Evolutionary conservation across 75 land plant species (phyloP), one percentile per base, ranked within the genome.

Genomic region (Pinus taeda): DNA sequence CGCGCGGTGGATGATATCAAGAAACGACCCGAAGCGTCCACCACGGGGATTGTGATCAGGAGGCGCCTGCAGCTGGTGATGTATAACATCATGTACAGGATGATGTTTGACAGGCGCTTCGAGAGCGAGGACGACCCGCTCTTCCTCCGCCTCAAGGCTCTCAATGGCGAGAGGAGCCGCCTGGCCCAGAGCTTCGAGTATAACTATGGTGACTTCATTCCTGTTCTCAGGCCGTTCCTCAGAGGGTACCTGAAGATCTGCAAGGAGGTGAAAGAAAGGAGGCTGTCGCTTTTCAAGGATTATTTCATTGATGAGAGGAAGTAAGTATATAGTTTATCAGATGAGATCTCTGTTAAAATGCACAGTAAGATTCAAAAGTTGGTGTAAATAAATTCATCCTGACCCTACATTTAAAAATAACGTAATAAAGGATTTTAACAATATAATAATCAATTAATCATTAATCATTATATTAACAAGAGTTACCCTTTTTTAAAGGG

Each of bases 121-220:
- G 93, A 91, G 83, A 76, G 84, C 12, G 83, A 81, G 75, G 89
- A 93, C 3, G 97, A 96, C 69, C 97, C 97, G n/a, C 76, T 90
- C 57, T 96, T 88, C 73, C 36, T 83, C 49, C 62, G 87, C 80
- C 86, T 88, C n/a, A 89, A 60, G 77, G 65, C 70, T 4, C 82
- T 92, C 15, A 96, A 96, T 75, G 81, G 83, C 6, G 97, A 96
- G 82, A 80, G 94, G 69, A 90, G 91, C 39, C 77, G 91, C 4
- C 78, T 96, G 45, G 92, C 95, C 2, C 97, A 96, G 83, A 96
- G 98, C 82, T 94, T 96, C 75, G 97, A 94, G 58, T 96, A 93
- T 72, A 96, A 96, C 81, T 96, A 92, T 71, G 98, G 97, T 5
- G 98, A 96, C 73, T 96, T 96, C 81, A 92, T 96, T 76, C 97